Conservation (phyloP, 2,329 filamentous ascomycete genomes). For the Colletotrichum liaoningense region DNA sequence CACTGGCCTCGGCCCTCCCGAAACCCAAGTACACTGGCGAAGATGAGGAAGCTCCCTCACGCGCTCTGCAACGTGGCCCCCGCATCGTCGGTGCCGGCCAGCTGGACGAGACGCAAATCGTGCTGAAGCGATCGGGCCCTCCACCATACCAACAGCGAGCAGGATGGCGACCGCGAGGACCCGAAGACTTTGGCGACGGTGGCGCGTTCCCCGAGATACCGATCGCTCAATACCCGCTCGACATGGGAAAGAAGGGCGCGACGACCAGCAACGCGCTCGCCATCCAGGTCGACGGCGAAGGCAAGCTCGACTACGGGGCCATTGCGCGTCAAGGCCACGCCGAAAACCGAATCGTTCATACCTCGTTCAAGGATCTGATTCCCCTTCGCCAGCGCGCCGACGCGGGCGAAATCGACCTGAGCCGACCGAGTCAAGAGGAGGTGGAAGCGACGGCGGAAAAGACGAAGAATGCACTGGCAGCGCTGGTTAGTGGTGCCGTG, state of each 20-base stretch:
- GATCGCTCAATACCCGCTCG: conserved; percentile 93
- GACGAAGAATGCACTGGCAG: conserved; percentile 87
- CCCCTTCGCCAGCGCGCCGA: conserved; percentile 93
- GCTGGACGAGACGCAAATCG: conserved; percentile 87
- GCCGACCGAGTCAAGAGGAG: conserved; percentile 85
- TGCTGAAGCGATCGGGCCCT: conserved; percentile 84
- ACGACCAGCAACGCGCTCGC: conserved; percentile 86
- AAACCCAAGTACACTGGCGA: conserved; percentile 93
- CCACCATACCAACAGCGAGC: conserved; percentile 88
- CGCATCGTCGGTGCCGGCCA: conserved; percentile 84
- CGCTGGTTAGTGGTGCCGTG: conserved; percentile 85
- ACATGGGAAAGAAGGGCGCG: conserved; percentile 87
- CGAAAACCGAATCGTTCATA: conserved; percentile 86
- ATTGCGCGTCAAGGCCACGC: conserved; percentile 91
- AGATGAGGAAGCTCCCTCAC: conserved; percentile 81
- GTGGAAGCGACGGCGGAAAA: conserved; percentile 86
- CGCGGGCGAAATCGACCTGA: conserved; percentile 89
- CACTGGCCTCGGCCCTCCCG: conserved; percentile 83
- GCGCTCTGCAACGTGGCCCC: conserved; percentile 81
- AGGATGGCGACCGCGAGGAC: conserved; percentile 89
- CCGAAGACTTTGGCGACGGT: conserved; percentile 95
- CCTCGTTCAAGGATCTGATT: conserved; percentile 97
- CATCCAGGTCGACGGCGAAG: conserved; percentile 90
- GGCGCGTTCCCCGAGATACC: conserved; percentile 95
- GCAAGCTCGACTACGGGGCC: conserved; percentile 96